These are phyloP conservation scores for Neofusicoccum ribis DNA, from an alignment of 2,329 filamentous ascomycete species.

Conservation along the genomic window DNA sequence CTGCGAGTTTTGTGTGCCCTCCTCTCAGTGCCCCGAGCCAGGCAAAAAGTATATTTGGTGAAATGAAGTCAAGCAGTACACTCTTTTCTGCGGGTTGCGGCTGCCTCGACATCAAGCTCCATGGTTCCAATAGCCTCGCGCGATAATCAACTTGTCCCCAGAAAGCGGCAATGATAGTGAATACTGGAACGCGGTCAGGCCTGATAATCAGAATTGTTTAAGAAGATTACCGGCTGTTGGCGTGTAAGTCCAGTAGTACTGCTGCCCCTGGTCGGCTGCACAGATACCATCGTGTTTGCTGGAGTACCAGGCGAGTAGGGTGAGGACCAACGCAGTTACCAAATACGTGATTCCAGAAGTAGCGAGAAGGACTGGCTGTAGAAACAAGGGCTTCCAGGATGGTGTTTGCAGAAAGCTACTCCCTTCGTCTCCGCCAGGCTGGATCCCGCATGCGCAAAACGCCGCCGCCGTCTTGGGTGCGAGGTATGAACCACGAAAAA, in stretches of 20 bases:
- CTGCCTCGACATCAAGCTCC: not conserved
- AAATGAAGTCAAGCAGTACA: not conserved
- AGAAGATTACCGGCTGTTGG: not conserved
- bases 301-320: not conserved
- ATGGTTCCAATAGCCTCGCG: not conserved
- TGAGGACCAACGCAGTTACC: not conserved
- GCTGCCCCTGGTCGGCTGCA: not conserved
- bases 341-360: too few species aligned
- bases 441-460: too few species aligned
- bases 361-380: too few species aligned
- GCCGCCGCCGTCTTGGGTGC: too few species aligned
- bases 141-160: not conserved
- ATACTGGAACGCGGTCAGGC: not conserved
- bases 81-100: not conserved
- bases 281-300: not conserved
- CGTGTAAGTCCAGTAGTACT: not conserved
- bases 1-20: not conserved
- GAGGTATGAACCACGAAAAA: too few species aligned
- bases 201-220: not conserved
- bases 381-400: too few species aligned
- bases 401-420: too few species aligned
- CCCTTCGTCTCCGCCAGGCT: too few species aligned
- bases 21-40: not conserved
- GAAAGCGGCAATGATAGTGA: not conserved
- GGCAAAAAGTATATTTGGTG: not conserved